phyloP scores from a whole-genome alignment of 73 alveolate genomes.

The Tetrahymena malaccensis region DNA sequence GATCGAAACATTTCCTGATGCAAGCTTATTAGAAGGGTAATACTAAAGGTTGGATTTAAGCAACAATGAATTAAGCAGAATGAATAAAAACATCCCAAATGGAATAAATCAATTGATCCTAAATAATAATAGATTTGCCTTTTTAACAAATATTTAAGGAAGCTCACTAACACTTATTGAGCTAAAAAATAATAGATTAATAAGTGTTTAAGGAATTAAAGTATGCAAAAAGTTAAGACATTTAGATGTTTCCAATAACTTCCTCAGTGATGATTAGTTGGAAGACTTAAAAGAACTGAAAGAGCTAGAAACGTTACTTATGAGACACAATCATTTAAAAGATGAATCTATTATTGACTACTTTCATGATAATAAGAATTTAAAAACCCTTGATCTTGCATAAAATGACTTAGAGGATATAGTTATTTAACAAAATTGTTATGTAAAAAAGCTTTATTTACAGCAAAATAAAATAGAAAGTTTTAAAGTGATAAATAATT shows the following conservation, averaged over 20 bases:
- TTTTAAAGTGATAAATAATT: neutral
- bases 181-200: neutral
- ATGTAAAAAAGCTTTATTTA: neutral
- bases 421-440: neutral
- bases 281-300: neutral
- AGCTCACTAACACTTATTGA: neutral
- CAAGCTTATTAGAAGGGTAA: neutral
- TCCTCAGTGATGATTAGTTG: neutral
- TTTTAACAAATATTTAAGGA: neutral
- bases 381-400: neutral
- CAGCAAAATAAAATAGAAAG: neutral
- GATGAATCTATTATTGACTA: neutral
- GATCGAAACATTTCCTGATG: neutral
- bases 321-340: neutral
- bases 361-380: neutral
- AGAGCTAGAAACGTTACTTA: neutral
- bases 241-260: neutral
- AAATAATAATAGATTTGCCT: neutral
- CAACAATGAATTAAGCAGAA: neutral
- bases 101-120: neutral
- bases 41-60: neutral
- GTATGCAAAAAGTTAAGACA: neutral
- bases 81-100: neutral
- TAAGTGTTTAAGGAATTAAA: neutral
- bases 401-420: neutral